Percentiles rank a stretch among this genome's conserved stretches.
Conservation (phyloP, 2,329 filamentous ascomycete species). For the Domatiomyces catenatus region DNA sequence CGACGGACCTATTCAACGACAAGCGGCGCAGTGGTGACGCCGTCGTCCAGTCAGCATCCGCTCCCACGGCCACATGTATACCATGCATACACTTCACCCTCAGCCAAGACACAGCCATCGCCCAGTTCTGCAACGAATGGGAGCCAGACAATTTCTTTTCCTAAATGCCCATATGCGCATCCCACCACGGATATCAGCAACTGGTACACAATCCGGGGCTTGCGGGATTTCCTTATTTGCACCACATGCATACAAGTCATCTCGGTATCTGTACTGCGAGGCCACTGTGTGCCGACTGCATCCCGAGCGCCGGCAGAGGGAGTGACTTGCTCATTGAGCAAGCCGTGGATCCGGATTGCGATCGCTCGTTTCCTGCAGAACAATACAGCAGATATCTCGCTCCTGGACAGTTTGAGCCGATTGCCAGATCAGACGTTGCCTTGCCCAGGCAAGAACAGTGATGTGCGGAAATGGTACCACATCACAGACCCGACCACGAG, state of each 20-base stretch:
- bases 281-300: constrained; percentile 48
- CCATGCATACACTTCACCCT: background rate
- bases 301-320: constrained; percentile 41
- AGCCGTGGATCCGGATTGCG: constrained; percentile 69
- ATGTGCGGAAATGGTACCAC: constrained; percentile 57
- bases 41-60: background rate
- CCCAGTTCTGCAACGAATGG: background rate
- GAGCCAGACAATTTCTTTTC: constrained; percentile 24
- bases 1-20: background rate
- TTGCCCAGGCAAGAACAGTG: constrained; percentile 43
- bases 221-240: constrained; percentile 63
- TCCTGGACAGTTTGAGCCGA: constrained; percentile 52
- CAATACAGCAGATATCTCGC: constrained; percentile 45
- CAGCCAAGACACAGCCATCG: background rate
- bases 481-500: constrained; percentile 53
- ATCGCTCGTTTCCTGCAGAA: constrained; percentile 68
- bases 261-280: constrained; percentile 54
- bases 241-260: constrained; percentile 60
- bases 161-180: constrained; percentile 53
- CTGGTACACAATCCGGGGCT: constrained; percentile 63
- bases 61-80: background rate
- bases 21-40: background rate
- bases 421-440: constrained; percentile 41
- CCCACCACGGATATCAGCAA: constrained; percentile 52
- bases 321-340: constrained; percentile 63